These are phyloP conservation scores for Magnusiomyces ingens DNA, from an alignment of 1,139 yeast species.

Conservation along the genomic window DNA sequence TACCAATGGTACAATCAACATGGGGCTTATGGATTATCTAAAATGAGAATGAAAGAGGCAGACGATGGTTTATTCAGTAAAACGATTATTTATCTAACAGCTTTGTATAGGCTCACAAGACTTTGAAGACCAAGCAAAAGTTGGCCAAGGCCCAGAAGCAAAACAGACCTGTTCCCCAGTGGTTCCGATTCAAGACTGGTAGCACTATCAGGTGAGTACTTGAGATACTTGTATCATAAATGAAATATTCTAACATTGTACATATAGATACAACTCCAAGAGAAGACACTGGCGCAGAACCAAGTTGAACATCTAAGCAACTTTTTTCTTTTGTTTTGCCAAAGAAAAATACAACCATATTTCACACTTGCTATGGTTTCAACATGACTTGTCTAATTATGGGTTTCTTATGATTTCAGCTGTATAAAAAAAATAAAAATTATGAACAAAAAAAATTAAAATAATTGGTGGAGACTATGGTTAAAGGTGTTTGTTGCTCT, in stretches of 20 bases:
- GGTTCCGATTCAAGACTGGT: constrained; percentile 98
- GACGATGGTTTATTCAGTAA: background rate
- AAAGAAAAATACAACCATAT: constrained; percentile 1
- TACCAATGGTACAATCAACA: background rate
- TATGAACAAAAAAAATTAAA: constrained; percentile 1
- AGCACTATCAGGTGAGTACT: constrained; percentile 68
- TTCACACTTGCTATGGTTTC: background rate
- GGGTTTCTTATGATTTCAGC: constrained; percentile 7
- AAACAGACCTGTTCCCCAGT: constrained; percentile 99
- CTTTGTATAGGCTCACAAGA: constrained; percentile 65
- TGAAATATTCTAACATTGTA: constrained; percentile 8
- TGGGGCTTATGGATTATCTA: background rate
- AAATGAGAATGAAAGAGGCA: too few species aligned
- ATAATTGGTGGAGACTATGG: too few species aligned
- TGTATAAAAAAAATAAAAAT: constrained; percentile 3
- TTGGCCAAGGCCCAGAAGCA: constrained; percentile 98
- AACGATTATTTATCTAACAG: background rate
- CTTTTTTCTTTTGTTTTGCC: background rate
- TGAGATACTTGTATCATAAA: background rate
- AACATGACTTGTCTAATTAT: constrained; percentile 2
- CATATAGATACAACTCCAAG: constrained; percentile 82
- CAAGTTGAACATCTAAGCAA: constrained; percentile 87
- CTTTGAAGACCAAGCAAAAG: constrained; percentile 97
- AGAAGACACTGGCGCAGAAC: constrained; percentile 99
- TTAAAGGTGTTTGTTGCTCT: background rate